These are phyloP conservation scores for Macrocystidia cucumis DNA, from an alignment of 1,284 basidiomycete species.

Conservation along the genomic window DNA sequence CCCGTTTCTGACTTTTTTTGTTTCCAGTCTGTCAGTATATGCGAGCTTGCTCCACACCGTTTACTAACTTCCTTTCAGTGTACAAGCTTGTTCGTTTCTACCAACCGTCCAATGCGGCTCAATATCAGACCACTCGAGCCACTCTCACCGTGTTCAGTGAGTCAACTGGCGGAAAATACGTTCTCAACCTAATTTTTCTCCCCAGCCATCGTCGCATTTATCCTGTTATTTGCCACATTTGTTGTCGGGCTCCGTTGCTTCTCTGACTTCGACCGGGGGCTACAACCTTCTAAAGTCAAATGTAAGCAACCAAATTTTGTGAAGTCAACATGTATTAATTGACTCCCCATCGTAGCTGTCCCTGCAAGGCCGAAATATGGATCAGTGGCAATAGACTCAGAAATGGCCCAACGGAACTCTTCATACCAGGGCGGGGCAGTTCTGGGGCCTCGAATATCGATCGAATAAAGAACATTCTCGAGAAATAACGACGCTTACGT, in stretches of 20 bases:
- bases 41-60: too few species aligned
- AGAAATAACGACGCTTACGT: too few species aligned
- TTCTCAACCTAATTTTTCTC: slow-evolving; percentile 4
- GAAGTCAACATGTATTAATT: slow-evolving; percentile 11
- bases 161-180: slow-evolving; percentile 19
- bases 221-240: slow-evolving; percentile 66
- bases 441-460: slow-evolving; percentile 38
- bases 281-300: slow-evolving; percentile 60
- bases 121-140: slow-evolving; percentile 63
- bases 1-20: too few species aligned
- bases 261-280: slow-evolving; percentile 70
- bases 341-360: slow-evolving; percentile 31
- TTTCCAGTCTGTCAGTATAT: too few species aligned
- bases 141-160: slow-evolving; percentile 77
- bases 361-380: slow-evolving; percentile 39
- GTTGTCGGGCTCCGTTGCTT: slow-evolving; percentile 71
- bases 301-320: slow-evolving; percentile 46
- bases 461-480: slow-evolving; percentile 26
- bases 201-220: slow-evolving; percentile 64
- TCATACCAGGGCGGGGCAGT: slow-evolving; percentile 29
- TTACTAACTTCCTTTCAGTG: slow-evolving; percentile 30
- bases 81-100: slow-evolving; percentile 81
- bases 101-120: slow-evolving; percentile 39
- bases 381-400: slow-evolving; percentile 25
- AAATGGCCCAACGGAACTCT: slow-evolving; percentile 35